Percentiles rank a stretch among this genome's conserved stretches.
Evolutionary conservation across 2,329 filamentous ascomycete species (phyloP).

Genomic region (Talaromyces sp.): DNA sequence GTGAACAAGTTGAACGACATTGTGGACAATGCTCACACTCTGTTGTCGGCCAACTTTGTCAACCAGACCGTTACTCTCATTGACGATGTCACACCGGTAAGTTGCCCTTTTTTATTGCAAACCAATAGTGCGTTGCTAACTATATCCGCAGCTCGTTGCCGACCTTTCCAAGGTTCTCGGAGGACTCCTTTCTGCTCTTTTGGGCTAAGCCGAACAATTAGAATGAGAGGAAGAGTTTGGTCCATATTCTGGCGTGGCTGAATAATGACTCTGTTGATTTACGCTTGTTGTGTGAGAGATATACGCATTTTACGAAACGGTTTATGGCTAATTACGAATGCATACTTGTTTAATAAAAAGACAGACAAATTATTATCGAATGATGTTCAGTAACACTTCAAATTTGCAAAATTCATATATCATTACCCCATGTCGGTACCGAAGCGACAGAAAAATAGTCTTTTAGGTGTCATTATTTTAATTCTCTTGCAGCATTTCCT

Average conservation of each 20-base stretch:
- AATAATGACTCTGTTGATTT: not conserved
- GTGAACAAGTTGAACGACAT: slow-evolving; percentile 20
- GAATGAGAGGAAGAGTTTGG: not conserved
- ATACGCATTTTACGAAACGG: not conserved
- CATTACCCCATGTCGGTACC: not conserved
- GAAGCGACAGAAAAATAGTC: not conserved
- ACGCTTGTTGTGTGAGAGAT: not conserved
- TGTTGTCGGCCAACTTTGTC: slow-evolving; percentile 23
- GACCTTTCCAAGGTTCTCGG: slow-evolving; percentile 18
- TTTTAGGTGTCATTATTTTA: not conserved
- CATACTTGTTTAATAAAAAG: not conserved
- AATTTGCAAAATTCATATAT: not conserved
- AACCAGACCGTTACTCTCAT: slow-evolving; percentile 25
- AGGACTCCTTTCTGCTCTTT: slow-evolving; percentile 7
- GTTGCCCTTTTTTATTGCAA: not conserved
- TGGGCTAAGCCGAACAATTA: not conserved
- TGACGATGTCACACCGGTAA: slow-evolving; percentile 28
- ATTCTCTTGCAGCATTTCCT: slow-evolving; percentile 4
- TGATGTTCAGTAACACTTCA: not conserved
- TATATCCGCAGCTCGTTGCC: slow-evolving; percentile 19
- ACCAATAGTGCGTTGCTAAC: not conserved
- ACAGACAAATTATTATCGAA: not conserved
- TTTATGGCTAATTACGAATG: not conserved
- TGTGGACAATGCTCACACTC: slow-evolving; percentile 18
- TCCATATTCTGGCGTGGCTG: not conserved